Conservation (phyloP, 2,329 filamentous ascomycete genomes). For the Fusarium nematophilum region DNA sequence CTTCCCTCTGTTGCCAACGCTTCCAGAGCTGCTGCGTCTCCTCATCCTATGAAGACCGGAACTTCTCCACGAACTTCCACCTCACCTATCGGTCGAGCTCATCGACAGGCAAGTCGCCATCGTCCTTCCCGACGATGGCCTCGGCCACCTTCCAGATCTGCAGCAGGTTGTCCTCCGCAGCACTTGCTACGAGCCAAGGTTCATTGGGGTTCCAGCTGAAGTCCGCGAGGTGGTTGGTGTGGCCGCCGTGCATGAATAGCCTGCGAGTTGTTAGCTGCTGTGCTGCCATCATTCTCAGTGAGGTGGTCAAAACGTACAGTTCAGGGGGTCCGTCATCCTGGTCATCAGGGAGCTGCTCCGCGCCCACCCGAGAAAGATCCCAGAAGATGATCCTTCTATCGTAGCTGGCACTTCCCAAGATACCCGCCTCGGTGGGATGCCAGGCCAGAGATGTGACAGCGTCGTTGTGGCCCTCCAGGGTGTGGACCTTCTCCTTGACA, state of each 20-base stretch:
- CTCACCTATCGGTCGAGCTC: constrained; percentile 74
- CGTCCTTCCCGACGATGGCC: constrained; percentile 81
- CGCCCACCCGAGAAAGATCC: constrained; percentile 91
- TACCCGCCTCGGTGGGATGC: constrained; percentile 90
- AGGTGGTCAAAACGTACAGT: constrained; percentile 69
- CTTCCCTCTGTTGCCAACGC: constrained; percentile 28
- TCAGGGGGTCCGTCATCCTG: constrained; percentile 95
- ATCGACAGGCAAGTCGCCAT: constrained; percentile 79
- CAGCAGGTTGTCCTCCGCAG: constrained; percentile 95
- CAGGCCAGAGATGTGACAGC: constrained; percentile 92
- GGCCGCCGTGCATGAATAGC: constrained; percentile 98
- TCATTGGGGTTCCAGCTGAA: constrained; percentile 99
- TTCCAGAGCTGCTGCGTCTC: constrained; percentile 41
- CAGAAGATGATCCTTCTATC: constrained; percentile 96
- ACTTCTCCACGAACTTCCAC: constrained; percentile 49
- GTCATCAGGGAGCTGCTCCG: constrained; percentile 95
- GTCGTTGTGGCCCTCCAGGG: constrained; percentile 87
- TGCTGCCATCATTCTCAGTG: not conserved
- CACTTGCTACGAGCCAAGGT: constrained; percentile 95
- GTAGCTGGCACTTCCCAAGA: constrained; percentile 91
- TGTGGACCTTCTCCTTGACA: constrained; percentile 89
- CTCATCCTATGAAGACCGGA: constrained; percentile 48
- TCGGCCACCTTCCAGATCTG: constrained; percentile 94
- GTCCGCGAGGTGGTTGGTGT: constrained; percentile 96
- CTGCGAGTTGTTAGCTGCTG: constrained; percentile 55